phyloP scores from a whole-genome alignment of 441 rosid species.

The Manihot esculenta region DNA sequence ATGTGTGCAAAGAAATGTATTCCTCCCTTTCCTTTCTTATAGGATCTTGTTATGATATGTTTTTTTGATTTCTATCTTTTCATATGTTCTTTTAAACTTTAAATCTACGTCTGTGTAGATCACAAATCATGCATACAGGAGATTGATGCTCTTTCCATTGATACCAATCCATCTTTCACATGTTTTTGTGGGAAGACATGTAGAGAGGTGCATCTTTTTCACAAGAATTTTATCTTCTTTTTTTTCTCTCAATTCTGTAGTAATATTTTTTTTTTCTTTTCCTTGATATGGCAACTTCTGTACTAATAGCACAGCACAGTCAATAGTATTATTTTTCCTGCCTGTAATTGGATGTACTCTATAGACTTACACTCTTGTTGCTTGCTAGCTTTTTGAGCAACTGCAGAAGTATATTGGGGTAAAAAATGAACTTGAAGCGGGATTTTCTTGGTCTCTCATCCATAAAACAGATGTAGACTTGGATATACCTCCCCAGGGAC shows the following conservation, averaged over 20 bases:
- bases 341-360: background rate
- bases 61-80: constrained; percentile 8
- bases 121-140: constrained; percentile 66
- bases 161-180: constrained; percentile 34
- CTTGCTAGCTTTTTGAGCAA: constrained; percentile 71
- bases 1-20: constrained; percentile 87
- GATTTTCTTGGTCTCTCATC: constrained; percentile 91
- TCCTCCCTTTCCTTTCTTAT: constrained; percentile 16
- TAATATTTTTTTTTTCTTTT: background rate
- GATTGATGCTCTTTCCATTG: constrained; percentile 41
- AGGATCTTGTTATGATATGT: constrained; percentile 15
- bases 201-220: constrained; percentile 54
- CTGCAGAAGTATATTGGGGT: constrained; percentile 82
- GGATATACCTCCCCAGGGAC: constrained; percentile 43
- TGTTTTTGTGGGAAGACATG: constrained; percentile 77
- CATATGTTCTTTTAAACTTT: constrained; percentile 7
- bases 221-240: background rate
- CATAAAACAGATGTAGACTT: constrained; percentile 58
- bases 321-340: background rate
- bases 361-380: constrained; percentile 24
- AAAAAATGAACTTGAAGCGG: constrained; percentile 80
- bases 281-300: background rate
- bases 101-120: constrained; percentile 42
- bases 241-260: background rate
- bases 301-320: background rate